Evolutionary conservation across 495 filamentous ascomycete species (phyloP).

Genomic region (Parmelia sp.): DNA sequence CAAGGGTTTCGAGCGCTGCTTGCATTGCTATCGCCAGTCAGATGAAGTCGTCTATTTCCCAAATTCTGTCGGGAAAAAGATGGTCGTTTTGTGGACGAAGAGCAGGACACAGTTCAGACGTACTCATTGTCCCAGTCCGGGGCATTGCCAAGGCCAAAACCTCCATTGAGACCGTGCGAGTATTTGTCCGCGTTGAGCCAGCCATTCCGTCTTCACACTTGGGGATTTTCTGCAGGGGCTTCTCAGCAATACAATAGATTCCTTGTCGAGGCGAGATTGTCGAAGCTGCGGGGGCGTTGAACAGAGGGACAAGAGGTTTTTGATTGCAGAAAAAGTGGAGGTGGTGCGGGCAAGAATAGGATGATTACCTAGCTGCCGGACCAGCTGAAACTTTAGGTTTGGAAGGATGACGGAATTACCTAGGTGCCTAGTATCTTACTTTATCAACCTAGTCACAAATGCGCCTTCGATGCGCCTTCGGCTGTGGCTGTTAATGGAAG

Average conservation of each 20-base stretch:
- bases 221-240: background rate
- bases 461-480: too few species aligned
- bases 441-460: too few species aligned
- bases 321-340: background rate
- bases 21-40: slow-evolving; percentile 23
- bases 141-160: slow-evolving; percentile 33
- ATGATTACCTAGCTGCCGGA: too few species aligned
- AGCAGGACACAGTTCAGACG: background rate
- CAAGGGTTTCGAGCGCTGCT: slow-evolving; percentile 25
- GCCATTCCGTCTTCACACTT: background rate
- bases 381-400: too few species aligned
- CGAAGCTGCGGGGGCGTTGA: background rate
- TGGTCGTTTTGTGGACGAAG: background rate
- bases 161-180: slow-evolving; percentile 57
- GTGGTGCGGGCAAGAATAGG: too few species aligned
- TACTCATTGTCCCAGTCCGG: slow-evolving; percentile 23
- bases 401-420: too few species aligned
- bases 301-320: background rate
- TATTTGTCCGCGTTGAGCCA: background rate
- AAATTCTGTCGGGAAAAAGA: too few species aligned
- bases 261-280: background rate
- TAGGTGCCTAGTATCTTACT: too few species aligned
- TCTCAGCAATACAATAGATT: background rate
- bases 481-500: too few species aligned
- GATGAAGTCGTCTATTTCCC: background rate